Evolutionary conservation across 1,284 basidiomycete genomes (phyloP), one percentile per base, ranked within the genome.

Genomic region (Pisolithus thermaeus): DNA sequence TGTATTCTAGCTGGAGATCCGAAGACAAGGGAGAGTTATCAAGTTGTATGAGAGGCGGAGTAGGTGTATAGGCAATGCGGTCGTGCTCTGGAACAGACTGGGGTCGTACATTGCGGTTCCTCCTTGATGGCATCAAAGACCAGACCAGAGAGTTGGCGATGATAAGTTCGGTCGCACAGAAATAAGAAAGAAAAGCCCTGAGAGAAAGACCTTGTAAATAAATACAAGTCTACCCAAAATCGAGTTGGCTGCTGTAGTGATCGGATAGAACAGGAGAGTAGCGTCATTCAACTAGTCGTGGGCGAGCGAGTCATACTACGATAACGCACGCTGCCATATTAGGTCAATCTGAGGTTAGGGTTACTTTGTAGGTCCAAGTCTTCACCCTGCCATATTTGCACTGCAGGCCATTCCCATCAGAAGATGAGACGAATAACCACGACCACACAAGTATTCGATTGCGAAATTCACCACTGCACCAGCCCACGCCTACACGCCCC

Each of bases 91-190:
- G 56, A 46, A 55, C 39, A 47, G 55, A 35, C 52, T 63, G 59
- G 50, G 18, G 49, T 4, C 52, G 50, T 41, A 51, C 67, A 69
- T 66, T 57, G 47, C 55, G 7, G 47, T 56, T 55, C 40, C 58
- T 50, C 57, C 47, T 55, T 46, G 67, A 58, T 62, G 56, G 52
- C 64, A 66, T 66, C 69, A 66, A 69, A 57, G 56, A 25, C 20
- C 44, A 42, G n/a, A 25, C 25, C 36, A 51, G 42, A 48, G 25
- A 30, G 35, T 38, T 16, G 23, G n/a, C 16, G 28, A 51, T 37
- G 47, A 14, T 60, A 66, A 35, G 49, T 2, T 51, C 52, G 27
- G 47, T 14, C 23, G 37, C 28, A 56, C 52, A 52, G 55, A 46
- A 57, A 64, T 53, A 58, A 51, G 56, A 56, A 54, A 63, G 41